Base-by-base conservation (phyloP, 441 rosid genomes). In the Biscutella laevigata region DNA sequence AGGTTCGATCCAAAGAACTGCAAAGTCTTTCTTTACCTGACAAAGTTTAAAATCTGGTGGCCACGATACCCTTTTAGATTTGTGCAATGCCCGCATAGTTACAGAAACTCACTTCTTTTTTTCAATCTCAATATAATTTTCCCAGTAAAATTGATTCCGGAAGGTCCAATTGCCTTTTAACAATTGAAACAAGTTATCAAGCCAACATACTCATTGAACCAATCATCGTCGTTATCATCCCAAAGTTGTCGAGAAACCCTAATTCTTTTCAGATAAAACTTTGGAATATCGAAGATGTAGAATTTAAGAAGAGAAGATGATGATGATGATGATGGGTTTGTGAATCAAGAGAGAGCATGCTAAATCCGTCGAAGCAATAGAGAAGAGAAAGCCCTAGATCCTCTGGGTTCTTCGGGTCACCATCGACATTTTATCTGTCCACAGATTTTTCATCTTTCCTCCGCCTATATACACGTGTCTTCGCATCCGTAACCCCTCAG, bases 1-100 rank as follows among this genome's bases (percentile, higher is more conserved):
- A 37, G 36, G 11, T 53, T 40, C 14, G 30, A 59, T 53, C 21
- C 25, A 51, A 29, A 24, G 45, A 45, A 61, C 4, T 26, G 36
- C 36, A 64, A 55, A 49, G 60, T 30, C 38, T 25, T 72, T 20
- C 17, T 12, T 83, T 91, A 92, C 98, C 98, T 88, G 95, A 78
- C 89, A 83, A 75, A 88, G 98, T 59, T 81, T 86, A 71, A 66
- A 86, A 84, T 88, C 96, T 8, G 94, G 63, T 29, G 96, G 92
- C 98, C 98, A 88, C 3, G 86, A 62, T 57, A 91, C 78, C 70
- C 91, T 77, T 77, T 83, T 90, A 61, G 84, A 84, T 86, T 82
- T 85, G 74, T 64, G 74, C 75, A 68, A 67, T 69, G 87, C 80
- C 62, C 85, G 71, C 98, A 90, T 87, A 66, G 71, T 86, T 68